Evolutionary conservation across 495 filamentous ascomycete species (phyloP).

Genomic region (Aspergillus biplanus): DNA sequence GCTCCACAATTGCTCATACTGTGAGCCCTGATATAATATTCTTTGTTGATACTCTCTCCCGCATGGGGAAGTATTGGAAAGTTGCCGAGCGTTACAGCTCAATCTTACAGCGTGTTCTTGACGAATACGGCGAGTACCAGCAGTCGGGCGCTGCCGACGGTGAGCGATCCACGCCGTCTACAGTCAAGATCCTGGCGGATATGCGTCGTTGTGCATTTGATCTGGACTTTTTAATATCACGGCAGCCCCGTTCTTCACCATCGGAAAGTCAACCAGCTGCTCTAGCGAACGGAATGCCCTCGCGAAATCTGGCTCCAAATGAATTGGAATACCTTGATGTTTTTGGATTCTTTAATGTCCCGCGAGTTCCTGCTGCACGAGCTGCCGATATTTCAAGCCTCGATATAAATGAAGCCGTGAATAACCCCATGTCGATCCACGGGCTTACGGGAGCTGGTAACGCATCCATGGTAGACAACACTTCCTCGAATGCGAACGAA

Average conservation of each 20-base stretch:
- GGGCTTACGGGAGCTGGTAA: slow-evolving; percentile 36
- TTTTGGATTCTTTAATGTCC: slow-evolving; percentile 92
- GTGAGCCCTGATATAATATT: slow-evolving; percentile 75
- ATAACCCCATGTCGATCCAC: slow-evolving; percentile 49
- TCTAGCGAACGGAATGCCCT: slow-evolving; percentile 42
- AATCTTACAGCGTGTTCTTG: slow-evolving; percentile 79
- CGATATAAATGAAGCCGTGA: slow-evolving; percentile 37
- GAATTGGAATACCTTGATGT: slow-evolving; percentile 91
- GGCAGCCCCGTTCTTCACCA: slow-evolving; percentile 67
- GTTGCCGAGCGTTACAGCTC: slow-evolving; percentile 80
- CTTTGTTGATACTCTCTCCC: slow-evolving; percentile 77
- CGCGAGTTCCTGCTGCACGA: slow-evolving; percentile 60
- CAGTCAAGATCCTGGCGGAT: slow-evolving; percentile 83
- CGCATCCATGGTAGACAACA: slow-evolving; percentile 30
- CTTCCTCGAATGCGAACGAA: slow-evolving; percentile 40
- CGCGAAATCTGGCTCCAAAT: slow-evolving; percentile 70
- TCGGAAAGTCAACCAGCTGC: slow-evolving; percentile 36
- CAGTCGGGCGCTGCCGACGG: slow-evolving; percentile 56
- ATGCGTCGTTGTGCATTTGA: slow-evolving; percentile 86
- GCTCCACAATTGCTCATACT: slow-evolving; percentile 81
- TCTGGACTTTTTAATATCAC: slow-evolving; percentile 83
- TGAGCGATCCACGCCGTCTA: slow-evolving; percentile 76
- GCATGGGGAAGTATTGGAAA: slow-evolving; percentile 81
- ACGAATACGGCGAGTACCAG: slow-evolving; percentile 81
- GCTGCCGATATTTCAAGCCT: slow-evolving; percentile 36